Evolutionary conservation across 225 moss, liverwort and hornwort genomes (phyloP), one percentile per base, ranked within the genome.

Genomic region (Takakia lepidozioides): DNA sequence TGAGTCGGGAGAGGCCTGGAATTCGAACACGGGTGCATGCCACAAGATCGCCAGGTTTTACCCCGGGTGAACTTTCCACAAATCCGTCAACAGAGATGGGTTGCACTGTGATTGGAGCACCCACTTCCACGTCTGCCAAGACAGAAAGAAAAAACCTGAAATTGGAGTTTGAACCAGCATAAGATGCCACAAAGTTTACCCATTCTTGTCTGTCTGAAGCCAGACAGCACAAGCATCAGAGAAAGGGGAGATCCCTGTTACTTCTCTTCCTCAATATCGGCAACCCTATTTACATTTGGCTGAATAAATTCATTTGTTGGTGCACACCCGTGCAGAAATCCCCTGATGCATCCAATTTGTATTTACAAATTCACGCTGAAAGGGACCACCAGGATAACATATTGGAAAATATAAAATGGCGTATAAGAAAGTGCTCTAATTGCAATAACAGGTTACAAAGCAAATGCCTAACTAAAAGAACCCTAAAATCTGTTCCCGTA

Each of bases 101-200:
- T 46, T 49, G 63, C 22, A 80, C 46, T n/a, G 63, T 54, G 27
- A 70, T 57, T 1, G 66, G 59, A 5, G 62, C 62, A 23, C 70
- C 74, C 20, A 66, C 73, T 16, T 51, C 66, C 3, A 80, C 66
- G 63, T 80, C 79, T 79, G 66, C 55, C 59, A 46, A 59, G 23
- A n/a, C 26, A 8, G 13, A 46, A 5, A 8, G 5, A 22, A 46
- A 0, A 2, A 22, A 15, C 9, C 25, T 7, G 40, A 14, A 14
- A 46, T 15, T 10, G 19, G 21, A 22, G 13, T 11, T 46, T 10
- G 13, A 21, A 22, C 25, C 45, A 22, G 25, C 2, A 23, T 8
- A 15, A 22, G 9, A 10, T 18, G 2, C 10, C 10, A 17, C 7
- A 22, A 1, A 21, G 5, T 22, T 9, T 10, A 43, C 1, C 18